Percentiles rank a stretch among this genome's conserved stretches.
phyloP scores from a whole-genome alignment of 2,329 filamentous ascomycete species.

The Cercospora citrullina region DNA sequence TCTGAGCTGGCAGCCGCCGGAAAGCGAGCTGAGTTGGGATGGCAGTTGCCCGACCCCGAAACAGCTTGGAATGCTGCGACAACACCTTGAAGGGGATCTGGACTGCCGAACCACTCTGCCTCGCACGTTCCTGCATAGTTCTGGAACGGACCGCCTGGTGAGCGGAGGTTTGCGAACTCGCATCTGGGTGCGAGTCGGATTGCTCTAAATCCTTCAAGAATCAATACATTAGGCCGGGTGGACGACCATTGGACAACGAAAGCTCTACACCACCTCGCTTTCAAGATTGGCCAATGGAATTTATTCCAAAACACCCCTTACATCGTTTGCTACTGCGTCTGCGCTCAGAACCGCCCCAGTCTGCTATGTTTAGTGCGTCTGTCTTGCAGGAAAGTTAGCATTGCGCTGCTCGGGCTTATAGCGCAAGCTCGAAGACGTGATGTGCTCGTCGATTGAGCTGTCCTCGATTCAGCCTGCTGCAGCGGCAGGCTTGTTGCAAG shows the following conservation, averaged over 20 bases:
- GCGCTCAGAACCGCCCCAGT: neutral
- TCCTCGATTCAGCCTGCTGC: conserved; percentile 20
- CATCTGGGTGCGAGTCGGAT: neutral
- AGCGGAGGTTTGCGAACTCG: neutral
- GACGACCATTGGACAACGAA: neutral
- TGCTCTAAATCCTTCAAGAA: neutral
- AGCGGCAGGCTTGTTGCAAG: conserved; percentile 21
- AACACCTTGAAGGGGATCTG: neutral
- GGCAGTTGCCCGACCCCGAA: neutral
- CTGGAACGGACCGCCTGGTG: neutral
- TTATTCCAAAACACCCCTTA: neutral
- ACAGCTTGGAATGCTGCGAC: neutral
- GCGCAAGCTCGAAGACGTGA: conserved; percentile 2
- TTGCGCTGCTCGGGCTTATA: neutral
- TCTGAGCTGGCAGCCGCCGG: neutral
- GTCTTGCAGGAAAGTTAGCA: neutral
- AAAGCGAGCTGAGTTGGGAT: neutral
- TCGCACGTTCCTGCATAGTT: conserved; percentile 3
- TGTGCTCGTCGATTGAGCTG: conserved; percentile 13
- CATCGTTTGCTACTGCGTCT: neutral
- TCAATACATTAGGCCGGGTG: neutral
- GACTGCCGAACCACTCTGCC: neutral
- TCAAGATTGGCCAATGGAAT: neutral
- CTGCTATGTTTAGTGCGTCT: neutral
- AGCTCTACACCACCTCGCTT: conserved; percentile 1